These are phyloP conservation scores for Ichthyophonus hoferi DNA, from an alignment of 208 protist species.

Conservation along the genomic window DNA sequence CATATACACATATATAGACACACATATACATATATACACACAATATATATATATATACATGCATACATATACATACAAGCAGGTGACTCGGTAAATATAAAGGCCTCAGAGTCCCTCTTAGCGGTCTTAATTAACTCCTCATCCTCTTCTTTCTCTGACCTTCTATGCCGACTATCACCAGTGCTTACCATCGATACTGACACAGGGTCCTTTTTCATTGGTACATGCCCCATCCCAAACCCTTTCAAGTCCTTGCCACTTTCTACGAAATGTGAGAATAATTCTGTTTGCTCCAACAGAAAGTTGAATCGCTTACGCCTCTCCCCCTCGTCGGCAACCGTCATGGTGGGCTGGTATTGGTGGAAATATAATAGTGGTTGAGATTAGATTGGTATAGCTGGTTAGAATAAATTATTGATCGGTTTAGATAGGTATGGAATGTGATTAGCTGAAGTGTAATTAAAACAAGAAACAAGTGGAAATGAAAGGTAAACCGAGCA, in stretches of 20 bases:
- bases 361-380: too few relatives aligned
- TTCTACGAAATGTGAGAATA: constrained; percentile 36
- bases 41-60: too few relatives aligned
- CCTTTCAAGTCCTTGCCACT: neutral
- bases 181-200: neutral
- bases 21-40: neutral
- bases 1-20: neutral
- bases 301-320: constrained; percentile 10
- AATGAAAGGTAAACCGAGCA: neutral
- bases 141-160: constrained; percentile 45
- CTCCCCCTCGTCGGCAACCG: neutral
- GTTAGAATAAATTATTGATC: neutral
- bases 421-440: neutral
- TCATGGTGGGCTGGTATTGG: too few relatives aligned
- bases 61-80: too few relatives aligned
- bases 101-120: neutral
- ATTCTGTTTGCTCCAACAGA: constrained; percentile 28
- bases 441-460: neutral
- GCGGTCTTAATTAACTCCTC: constrained; percentile 33
- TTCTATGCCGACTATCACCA: constrained; percentile 16
- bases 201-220: neutral
- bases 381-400: neutral
- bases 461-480: neutral
- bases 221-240: neutral
- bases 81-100: constrained; percentile 28